phyloP scores from a whole-genome alignment of 305 asterid species.

The Plantago rigida region DNA sequence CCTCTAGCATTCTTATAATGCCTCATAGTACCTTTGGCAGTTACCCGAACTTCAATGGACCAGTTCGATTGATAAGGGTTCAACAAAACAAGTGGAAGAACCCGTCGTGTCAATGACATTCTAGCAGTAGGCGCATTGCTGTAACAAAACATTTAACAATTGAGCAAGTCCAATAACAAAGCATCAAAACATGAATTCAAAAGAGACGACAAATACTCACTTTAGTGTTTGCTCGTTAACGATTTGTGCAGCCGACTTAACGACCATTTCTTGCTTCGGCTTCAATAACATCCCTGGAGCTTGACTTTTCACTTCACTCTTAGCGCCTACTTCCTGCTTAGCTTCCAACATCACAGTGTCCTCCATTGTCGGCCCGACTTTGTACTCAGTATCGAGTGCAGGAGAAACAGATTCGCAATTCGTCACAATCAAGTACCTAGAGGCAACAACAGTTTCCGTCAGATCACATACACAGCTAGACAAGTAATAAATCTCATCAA shows the following conservation, averaged over 20 bases:
- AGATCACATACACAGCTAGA: neutral
- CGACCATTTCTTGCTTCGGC: conserved; percentile 55
- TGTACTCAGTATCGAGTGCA: conserved; percentile 60
- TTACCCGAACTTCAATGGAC: conserved; percentile 77
- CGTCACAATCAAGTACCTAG: conserved; percentile 60
- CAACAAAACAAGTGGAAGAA: conserved; percentile 74
- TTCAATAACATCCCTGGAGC: conserved; percentile 34
- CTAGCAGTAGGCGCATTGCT: conserved; percentile 72
- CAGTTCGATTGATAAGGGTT: conserved; percentile 87
- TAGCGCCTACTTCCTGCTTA: neutral
- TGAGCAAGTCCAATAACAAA: too few species aligned
- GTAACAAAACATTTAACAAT: conserved; percentile 19
- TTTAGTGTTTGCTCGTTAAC: conserved; percentile 65
- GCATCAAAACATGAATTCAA: too few species aligned
- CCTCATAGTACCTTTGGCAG: conserved; percentile 69
- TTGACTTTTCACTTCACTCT: conserved; percentile 27
- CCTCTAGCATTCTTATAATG: conserved; percentile 72
- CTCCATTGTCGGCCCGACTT: conserved; percentile 31
- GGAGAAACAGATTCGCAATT: conserved; percentile 62
- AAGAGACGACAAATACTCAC: conserved; percentile 31
- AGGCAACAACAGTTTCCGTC: conserved; percentile 9
- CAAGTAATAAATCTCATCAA: neutral
- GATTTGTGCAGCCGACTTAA: conserved; percentile 76
- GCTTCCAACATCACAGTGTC: conserved; percentile 31
- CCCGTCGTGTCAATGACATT: conserved; percentile 73